Conservation (phyloP, 192 early-diverging fungal species). For the Dissophora globulifera region DNA sequence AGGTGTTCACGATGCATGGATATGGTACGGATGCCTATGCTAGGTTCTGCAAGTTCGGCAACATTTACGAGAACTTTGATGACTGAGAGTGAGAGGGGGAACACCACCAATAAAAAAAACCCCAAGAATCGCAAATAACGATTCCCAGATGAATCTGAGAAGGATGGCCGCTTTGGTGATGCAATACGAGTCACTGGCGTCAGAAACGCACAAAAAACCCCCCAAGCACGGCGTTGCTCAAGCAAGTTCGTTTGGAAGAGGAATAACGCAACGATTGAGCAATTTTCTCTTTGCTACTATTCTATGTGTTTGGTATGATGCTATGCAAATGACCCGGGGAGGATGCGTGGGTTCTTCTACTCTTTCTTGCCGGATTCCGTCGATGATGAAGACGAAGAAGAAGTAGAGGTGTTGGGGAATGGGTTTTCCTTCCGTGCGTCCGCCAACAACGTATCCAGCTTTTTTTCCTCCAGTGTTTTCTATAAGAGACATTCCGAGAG, state of each 20-base stretch:
- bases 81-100: not conserved
- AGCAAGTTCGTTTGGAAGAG: too few relatives aligned
- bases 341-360: not conserved
- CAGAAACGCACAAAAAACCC: too few relatives aligned
- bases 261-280: too few relatives aligned
- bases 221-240: too few relatives aligned
- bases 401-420: slow-evolving; percentile 52
- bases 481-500: too few relatives aligned
- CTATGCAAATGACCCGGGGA: not conserved
- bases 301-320: not conserved
- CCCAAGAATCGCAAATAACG: too few relatives aligned
- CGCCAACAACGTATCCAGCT: slow-evolving; percentile 82
- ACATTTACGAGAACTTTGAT: slow-evolving; percentile 66
- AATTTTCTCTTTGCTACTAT: too few relatives aligned
- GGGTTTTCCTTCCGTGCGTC: slow-evolving; percentile 87
- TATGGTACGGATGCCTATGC: slow-evolving; percentile 95
- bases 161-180: too few relatives aligned
- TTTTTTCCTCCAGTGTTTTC: slow-evolving; percentile 82
- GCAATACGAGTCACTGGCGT: too few relatives aligned
- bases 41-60: slow-evolving; percentile 78
- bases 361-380: slow-evolving; percentile 25
- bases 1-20: slow-evolving; percentile 83
- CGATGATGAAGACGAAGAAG: slow-evolving; percentile 10
- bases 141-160: too few relatives aligned
- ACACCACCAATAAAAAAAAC: too few relatives aligned